Conservation (phyloP, 2,329 filamentous ascomycete species). For the Ceratocystis lukuohia region DNA sequence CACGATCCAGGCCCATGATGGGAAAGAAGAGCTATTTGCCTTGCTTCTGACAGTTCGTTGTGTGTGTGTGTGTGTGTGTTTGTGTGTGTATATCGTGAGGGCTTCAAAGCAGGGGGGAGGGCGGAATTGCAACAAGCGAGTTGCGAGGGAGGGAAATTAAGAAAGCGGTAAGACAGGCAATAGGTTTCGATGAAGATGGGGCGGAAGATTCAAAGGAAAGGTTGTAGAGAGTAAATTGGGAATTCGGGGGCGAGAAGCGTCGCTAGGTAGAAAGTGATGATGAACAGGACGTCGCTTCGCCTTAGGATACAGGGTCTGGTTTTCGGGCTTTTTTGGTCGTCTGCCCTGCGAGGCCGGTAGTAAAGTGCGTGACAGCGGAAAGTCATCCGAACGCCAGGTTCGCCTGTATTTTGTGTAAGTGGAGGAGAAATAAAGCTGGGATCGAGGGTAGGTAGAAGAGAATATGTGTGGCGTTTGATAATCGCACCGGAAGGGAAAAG, state of each 20-base stretch:
- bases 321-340: neutral
- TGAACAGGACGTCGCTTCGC: neutral
- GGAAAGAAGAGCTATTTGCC: neutral
- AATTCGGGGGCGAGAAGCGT: neutral
- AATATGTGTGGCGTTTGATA: neutral
- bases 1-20: constrained; percentile 17
- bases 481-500: neutral
- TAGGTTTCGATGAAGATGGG: neutral
- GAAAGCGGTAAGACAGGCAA: neutral
- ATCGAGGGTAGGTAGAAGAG: neutral
- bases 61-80: neutral
- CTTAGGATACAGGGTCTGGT: neutral
- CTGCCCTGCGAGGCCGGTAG: constrained; percentile 1
- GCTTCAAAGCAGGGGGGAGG: neutral
- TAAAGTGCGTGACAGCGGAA: neutral
- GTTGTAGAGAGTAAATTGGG: neutral
- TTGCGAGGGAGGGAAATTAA: neutral
- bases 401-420: constrained; percentile 4
- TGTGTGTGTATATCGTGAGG: neutral
- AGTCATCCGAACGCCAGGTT: constrained; percentile 2
- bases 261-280: neutral
- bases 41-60: neutral
- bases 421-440: neutral
- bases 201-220: neutral
- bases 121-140: neutral